Evolutionary conservation across 495 filamentous ascomycete species (phyloP).

Genomic region (Aspergillus incahuasiensis): DNA sequence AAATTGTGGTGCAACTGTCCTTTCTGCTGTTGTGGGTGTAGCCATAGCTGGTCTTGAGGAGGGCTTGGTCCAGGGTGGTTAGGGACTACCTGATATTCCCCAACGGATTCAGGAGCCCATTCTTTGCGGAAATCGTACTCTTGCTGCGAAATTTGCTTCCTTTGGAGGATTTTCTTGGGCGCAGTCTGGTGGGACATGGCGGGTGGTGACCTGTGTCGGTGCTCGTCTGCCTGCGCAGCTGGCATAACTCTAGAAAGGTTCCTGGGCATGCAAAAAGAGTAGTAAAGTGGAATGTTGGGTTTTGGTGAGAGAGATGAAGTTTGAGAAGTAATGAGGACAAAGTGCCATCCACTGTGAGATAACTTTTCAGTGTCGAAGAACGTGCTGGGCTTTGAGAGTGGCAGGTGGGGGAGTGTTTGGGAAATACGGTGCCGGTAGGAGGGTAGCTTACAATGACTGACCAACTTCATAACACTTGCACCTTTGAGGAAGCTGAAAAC

Average conservation of each 20-base stretch:
- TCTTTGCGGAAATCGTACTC: constrained; percentile 12
- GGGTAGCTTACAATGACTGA: neutral
- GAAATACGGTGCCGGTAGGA: neutral
- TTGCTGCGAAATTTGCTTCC: constrained; percentile 7
- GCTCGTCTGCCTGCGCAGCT: neutral
- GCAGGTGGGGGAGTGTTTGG: neutral
- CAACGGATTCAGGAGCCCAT: constrained; percentile 16
- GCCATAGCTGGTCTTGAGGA: neutral
- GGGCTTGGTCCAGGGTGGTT: neutral
- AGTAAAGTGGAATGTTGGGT: too few relatives aligned
- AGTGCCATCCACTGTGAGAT: too few relatives aligned
- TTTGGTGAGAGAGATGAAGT: neutral
- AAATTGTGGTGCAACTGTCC: neutral
- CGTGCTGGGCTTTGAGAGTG: too few relatives aligned
- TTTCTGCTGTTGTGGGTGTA: neutral
- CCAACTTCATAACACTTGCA: neutral
- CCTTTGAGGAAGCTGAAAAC: neutral
- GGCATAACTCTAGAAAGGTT: neutral
- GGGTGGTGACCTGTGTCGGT: neutral
- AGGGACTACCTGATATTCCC: neutral
- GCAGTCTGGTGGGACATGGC: neutral
- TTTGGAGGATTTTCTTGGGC: constrained; percentile 10
- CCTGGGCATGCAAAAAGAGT: too few relatives aligned
- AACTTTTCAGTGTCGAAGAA: too few relatives aligned
- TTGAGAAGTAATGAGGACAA: too few relatives aligned